Conservation (phyloP, 805 yeast species). For the Monosporozyma aquatica region DNA sequence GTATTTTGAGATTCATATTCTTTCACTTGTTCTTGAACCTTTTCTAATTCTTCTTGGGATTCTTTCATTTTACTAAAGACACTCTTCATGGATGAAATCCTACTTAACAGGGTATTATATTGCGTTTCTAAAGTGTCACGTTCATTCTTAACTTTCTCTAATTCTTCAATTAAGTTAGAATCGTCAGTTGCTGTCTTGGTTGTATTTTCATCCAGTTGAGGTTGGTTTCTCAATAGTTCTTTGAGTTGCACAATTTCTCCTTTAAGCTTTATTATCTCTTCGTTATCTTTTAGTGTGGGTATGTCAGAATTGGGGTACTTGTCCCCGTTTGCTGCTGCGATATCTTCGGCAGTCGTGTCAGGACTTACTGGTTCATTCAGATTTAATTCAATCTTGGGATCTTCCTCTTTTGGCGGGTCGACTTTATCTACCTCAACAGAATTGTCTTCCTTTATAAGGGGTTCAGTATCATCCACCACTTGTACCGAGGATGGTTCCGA, state of each 20-base stretch:
- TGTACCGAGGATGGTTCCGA: too few species aligned
- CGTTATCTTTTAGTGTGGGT: too few species aligned
- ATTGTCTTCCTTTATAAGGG: too few species aligned
- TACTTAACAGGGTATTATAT: slow-evolving; percentile 52
- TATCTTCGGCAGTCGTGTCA: too few species aligned
- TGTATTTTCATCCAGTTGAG: neutral
- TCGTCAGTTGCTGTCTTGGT: neutral
- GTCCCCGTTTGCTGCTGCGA: too few species aligned
- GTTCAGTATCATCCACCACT: too few species aligned
- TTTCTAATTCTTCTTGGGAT: slow-evolving; percentile 53
- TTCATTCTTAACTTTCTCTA: slow-evolving; percentile 37
- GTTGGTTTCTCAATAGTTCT: neutral
- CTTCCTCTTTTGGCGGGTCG: too few species aligned
- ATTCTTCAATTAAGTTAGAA: slow-evolving; percentile 15
- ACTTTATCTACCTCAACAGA: too few species aligned
- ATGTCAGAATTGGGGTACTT: too few species aligned
- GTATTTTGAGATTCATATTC: slow-evolving; percentile 38
- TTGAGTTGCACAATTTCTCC: neutral
- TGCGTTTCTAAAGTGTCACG: slow-evolving; percentile 49
- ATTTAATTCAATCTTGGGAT: too few species aligned
- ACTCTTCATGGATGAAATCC: slow-evolving; percentile 64
- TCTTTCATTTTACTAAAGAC: slow-evolving; percentile 67
- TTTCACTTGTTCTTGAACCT: slow-evolving; percentile 41
- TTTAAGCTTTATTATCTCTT: neutral
- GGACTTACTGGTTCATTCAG: too few species aligned